Conservation (phyloP, 495 filamentous ascomycete species). For the Pseudevernia furfuracea region DNA sequence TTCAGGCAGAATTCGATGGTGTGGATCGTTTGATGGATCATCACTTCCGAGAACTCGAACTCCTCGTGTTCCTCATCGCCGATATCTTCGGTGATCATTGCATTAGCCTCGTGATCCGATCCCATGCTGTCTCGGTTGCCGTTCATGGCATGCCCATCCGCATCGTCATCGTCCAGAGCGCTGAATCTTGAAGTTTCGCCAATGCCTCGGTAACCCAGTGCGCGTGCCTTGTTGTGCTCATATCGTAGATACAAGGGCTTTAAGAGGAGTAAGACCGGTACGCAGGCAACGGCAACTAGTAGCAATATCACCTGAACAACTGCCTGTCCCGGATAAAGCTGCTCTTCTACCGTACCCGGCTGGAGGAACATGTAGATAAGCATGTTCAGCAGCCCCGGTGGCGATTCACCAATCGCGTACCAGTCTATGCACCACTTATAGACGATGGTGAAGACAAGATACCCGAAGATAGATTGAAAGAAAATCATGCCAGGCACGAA, state of each 20-base stretch:
- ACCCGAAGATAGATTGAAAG: slow-evolving; percentile 98
- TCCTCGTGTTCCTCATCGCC: slow-evolving; percentile 75
- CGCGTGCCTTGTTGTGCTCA: slow-evolving; percentile 84
- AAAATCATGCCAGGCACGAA: slow-evolving; percentile 98
- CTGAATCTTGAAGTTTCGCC: slow-evolving; percentile 80
- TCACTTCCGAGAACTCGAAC: slow-evolving; percentile 90
- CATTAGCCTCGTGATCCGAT: slow-evolving; percentile 78
- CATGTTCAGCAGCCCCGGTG: slow-evolving; percentile 93
- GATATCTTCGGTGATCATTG: slow-evolving; percentile 80
- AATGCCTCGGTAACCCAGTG: slow-evolving; percentile 83
- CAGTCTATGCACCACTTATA: slow-evolving; percentile 97
- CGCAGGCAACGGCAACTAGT: slow-evolving; percentile 75
- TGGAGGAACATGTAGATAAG: slow-evolving; percentile 98
- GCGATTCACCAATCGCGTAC: slow-evolving; percentile 53
- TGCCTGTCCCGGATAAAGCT: slow-evolving; percentile 69
- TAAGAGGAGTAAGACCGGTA: slow-evolving; percentile 84
- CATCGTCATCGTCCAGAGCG: slow-evolving; percentile 78
- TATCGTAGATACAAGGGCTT: slow-evolving; percentile 90
- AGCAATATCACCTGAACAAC: slow-evolving; percentile 68
- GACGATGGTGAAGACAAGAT: slow-evolving; percentile 84
- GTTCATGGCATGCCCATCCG: slow-evolving; percentile 47
- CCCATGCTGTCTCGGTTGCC: slow-evolving; percentile 64
- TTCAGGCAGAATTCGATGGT: slow-evolving; percentile 99
- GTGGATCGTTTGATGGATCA: slow-evolving; percentile 99
- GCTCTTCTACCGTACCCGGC: slow-evolving; percentile 66